Evolutionary conservation across 148 eudicot genomes (phyloP).

Genomic region (Beta vulgaris): DNA sequence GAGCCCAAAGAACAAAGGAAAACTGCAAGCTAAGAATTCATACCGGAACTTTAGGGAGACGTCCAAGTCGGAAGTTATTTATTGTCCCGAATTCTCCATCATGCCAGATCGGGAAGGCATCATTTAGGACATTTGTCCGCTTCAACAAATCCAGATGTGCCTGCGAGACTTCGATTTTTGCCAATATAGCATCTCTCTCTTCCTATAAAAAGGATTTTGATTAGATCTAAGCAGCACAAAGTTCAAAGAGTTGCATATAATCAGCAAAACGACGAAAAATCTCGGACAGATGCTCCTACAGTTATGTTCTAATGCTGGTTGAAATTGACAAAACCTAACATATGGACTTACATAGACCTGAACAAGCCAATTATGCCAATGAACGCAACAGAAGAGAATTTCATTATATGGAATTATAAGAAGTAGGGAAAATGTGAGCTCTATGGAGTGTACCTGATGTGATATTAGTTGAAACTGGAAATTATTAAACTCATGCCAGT

Average conservation of each 20-base stretch:
- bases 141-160: slow-evolving; percentile 90
- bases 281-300: neutral
- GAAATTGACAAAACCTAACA: neutral
- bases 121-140: slow-evolving; percentile 87
- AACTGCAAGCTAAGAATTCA: slow-evolving; percentile 7
- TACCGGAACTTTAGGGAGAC: slow-evolving; percentile 94
- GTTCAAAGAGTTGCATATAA: neutral
- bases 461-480: slow-evolving; percentile 92
- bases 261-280: neutral
- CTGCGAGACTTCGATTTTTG: slow-evolving; percentile 97
- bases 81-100: slow-evolving; percentile 98
- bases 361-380: neutral
- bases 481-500: slow-evolving; percentile 95
- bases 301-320: neutral
- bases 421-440: slow-evolving; percentile 4
- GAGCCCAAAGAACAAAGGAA: neutral
- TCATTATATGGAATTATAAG: neutral
- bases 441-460: slow-evolving; percentile 67
- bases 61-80: slow-evolving; percentile 94
- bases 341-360: neutral
- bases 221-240: slow-evolving; percentile 4
- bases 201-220: slow-evolving; percentile 44
- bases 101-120: slow-evolving; percentile 89
- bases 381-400: slow-evolving; percentile 5
- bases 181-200: slow-evolving; percentile 88